phyloP scores from a whole-genome alignment of 305 asterid genomes.

The Solanum hybrid region DNA sequence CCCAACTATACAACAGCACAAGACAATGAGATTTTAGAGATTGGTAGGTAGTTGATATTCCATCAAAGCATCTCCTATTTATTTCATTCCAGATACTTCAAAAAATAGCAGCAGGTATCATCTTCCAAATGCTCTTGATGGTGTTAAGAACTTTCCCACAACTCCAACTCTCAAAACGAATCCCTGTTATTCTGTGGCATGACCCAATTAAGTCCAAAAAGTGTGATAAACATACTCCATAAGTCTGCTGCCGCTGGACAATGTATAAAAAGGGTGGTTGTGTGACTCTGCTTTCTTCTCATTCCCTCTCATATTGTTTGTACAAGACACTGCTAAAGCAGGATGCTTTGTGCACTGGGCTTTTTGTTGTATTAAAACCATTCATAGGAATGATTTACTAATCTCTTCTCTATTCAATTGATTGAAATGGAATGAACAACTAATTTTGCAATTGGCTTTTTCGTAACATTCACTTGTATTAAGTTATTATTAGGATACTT shows the following conservation, averaged over 20 bases:
- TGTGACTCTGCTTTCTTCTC: background rate
- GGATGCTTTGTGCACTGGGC: background rate
- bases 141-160: background rate
- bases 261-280: background rate
- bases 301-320: background rate
- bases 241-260: background rate
- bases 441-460: background rate
- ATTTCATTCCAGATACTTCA: background rate
- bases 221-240: background rate
- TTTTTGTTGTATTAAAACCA: background rate
- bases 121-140: background rate
- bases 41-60: background rate
- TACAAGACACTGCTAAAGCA: background rate
- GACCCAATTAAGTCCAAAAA: background rate
- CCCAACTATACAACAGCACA: background rate
- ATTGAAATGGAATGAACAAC: background rate
- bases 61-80: background rate
- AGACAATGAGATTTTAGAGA: background rate
- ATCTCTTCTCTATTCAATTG: background rate
- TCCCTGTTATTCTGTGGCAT: background rate
- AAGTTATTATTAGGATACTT: background rate
- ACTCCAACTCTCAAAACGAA: background rate
- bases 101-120: background rate
- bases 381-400: background rate
- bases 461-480: background rate